Evolutionary conservation across 169 alveolate genomes (phyloP).

Genomic region (Plasmodium billcollinsi): DNA sequence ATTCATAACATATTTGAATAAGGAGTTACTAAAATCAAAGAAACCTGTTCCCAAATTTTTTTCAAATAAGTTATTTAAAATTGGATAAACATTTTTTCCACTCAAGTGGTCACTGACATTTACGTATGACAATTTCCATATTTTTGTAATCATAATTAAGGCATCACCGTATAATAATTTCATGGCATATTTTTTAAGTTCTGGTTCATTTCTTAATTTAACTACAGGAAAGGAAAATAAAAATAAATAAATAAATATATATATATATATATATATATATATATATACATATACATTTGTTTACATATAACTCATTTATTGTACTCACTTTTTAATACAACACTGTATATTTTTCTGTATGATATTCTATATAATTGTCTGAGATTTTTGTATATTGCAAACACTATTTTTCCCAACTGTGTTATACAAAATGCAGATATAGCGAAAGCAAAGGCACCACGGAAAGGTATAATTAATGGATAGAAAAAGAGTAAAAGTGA

Average conservation of each 20-base stretch:
- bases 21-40: constrained; percentile 64
- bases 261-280: constrained; percentile 8
- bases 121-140: constrained; percentile 72
- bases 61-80: constrained; percentile 51
- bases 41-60: constrained; percentile 73
- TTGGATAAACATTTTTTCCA: constrained; percentile 47
- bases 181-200: constrained; percentile 43
- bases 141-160: constrained; percentile 54
- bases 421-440: constrained; percentile 66
- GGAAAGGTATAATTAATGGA: constrained; percentile 57
- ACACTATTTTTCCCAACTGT: constrained; percentile 47
- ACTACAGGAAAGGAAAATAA: constrained; percentile 9
- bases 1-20: constrained; percentile 49
- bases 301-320: background rate
- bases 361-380: constrained; percentile 46
- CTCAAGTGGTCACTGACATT: constrained; percentile 29
- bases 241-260: background rate
- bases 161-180: constrained; percentile 69
- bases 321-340: constrained; percentile 43
- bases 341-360: constrained; percentile 12
- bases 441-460: constrained; percentile 73
- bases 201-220: constrained; percentile 16
- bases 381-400: constrained; percentile 27
- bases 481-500: constrained; percentile 48
- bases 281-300: background rate